Conservation (phyloP, 2,329 filamentous ascomycete species). For the Diplodia scrobiculata region DNA sequence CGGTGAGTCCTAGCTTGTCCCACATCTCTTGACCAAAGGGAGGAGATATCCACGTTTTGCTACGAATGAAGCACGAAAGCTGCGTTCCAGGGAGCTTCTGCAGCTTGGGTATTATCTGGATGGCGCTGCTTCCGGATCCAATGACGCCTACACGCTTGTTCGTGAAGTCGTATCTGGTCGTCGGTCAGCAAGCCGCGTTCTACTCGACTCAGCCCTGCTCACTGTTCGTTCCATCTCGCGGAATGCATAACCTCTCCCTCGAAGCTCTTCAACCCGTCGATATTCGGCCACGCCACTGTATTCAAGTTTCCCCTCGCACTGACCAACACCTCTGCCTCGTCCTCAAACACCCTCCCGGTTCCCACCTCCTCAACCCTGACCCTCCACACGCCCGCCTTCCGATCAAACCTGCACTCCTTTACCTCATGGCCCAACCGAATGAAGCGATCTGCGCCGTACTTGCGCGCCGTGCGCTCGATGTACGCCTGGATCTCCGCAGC, state of each 20-base stretch:
- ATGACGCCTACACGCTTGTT: conserved; percentile 44
- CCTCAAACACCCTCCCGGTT: conserved; percentile 37
- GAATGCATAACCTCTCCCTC: conserved; percentile 44
- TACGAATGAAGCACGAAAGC: conserved; percentile 40
- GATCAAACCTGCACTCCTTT: conserved; percentile 41
- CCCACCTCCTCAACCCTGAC: conserved; percentile 41
- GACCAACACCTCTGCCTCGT: conserved; percentile 39
- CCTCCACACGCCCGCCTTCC: conserved; percentile 42
- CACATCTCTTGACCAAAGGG: conserved; percentile 39
- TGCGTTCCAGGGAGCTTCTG: conserved; percentile 41
- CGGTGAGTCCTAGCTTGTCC: conserved; percentile 42
- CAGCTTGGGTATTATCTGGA: conserved; percentile 47
- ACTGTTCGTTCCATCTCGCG: conserved; percentile 42
- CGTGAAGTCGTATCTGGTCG: conserved; percentile 37
- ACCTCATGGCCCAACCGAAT: conserved; percentile 44
- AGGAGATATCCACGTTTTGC: conserved; percentile 44
- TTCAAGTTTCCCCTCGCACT: conserved; percentile 42
- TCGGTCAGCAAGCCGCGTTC: neutral
- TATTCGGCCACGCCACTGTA: conserved; percentile 40
- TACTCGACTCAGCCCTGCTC: conserved; percentile 7
- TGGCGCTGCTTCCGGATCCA: conserved; percentile 44
- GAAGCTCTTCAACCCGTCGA: conserved; percentile 40
- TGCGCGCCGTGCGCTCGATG: conserved; percentile 41
- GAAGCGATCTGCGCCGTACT: conserved; percentile 45
- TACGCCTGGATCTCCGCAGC: conserved; percentile 45